These are phyloP conservation scores for Dichotomopilus funicola DNA, from an alignment of 2,329 filamentous ascomycete species.

Conservation along the genomic window DNA sequence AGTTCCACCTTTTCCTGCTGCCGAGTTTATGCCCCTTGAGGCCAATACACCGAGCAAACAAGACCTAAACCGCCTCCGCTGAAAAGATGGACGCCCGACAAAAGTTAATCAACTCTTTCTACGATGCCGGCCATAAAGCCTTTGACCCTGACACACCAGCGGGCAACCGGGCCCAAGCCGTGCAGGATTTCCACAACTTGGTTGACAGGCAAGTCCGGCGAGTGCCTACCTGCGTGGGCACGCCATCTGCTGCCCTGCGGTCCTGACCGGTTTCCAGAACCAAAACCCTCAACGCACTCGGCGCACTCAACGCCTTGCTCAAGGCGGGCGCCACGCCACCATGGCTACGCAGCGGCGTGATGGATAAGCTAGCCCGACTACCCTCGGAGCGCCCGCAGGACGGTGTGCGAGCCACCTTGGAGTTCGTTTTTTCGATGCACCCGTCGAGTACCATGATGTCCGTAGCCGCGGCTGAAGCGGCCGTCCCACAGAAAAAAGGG, in stretches of 20 bases:
- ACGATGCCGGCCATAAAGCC: constrained; percentile 41
- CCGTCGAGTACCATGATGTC: constrained; percentile 41
- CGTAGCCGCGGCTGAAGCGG: constrained; percentile 30
- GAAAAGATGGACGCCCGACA: constrained; percentile 18
- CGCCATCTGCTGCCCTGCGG: not conserved
- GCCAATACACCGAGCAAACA: no score
- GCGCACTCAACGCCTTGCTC: constrained; percentile 55
- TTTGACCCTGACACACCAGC: constrained; percentile 38
- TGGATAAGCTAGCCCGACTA: constrained; percentile 51
- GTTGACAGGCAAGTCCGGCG: constrained; percentile 39
- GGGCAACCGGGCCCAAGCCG: constrained; percentile 28
- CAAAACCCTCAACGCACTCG: constrained; percentile 47
- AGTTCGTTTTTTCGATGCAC: constrained; percentile 66
- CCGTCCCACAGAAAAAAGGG: constrained; percentile 47
- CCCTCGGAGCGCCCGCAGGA: constrained; percentile 49
- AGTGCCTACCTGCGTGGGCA: constrained; percentile 11
- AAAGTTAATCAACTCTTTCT: constrained; percentile 29
- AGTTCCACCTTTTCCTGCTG: no score
- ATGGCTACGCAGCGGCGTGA: constrained; percentile 54
- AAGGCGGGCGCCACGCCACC: constrained; percentile 52
- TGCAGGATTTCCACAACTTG: constrained; percentile 40
- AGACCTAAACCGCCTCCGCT: not conserved
- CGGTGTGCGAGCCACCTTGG: constrained; percentile 61
- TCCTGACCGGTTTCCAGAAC: constrained; percentile 33
- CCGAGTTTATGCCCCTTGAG: no score